A percentile compares a stretch with the other conserved stretches of the same genome.
phyloP scores from a whole-genome alignment of 2,329 filamentous ascomycete genomes.

The Hortaea sp. region DNA sequence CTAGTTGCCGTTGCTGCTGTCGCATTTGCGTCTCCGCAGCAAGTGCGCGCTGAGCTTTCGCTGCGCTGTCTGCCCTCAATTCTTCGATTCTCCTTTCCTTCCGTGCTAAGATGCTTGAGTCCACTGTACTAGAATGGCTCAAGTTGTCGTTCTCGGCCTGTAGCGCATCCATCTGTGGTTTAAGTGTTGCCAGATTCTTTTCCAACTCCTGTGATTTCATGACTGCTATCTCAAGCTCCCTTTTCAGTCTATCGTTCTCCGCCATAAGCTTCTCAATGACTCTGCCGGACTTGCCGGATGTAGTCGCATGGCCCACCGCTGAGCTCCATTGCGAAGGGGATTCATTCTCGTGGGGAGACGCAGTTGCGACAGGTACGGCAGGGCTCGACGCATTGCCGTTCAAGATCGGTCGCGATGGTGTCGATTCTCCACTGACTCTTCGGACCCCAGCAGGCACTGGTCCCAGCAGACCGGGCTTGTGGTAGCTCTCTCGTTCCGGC shows the following conservation, averaged over 20 bases:
- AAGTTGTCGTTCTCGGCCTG: conserved; percentile 59
- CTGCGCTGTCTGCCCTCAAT: conserved; percentile 52
- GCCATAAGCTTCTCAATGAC: conserved; percentile 74
- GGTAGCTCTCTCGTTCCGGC: conserved; percentile 3
- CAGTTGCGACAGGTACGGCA: neutral
- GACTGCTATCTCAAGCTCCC: conserved; percentile 45
- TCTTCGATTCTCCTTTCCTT: conserved; percentile 68
- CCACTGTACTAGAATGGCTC: conserved; percentile 59
- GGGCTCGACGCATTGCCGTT: conserved; percentile 2
- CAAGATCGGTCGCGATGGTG: conserved; percentile 5
- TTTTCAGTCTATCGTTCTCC: conserved; percentile 67
- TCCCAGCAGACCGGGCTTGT: conserved; percentile 6
- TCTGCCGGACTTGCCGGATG: conserved; percentile 60
- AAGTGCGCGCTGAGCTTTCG: conserved; percentile 52
- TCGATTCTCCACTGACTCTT: conserved; percentile 6
- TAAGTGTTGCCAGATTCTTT: conserved; percentile 55
- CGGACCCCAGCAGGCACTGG: conserved; percentile 9
- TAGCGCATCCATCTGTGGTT: conserved; percentile 62
- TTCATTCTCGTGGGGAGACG: conserved; percentile 8
- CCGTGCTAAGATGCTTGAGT: conserved; percentile 58
- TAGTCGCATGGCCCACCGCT: conserved; percentile 57
- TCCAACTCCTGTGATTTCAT: conserved; percentile 57
- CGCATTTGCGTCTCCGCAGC: conserved; percentile 5
- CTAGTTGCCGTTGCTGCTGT: conserved; percentile 37
- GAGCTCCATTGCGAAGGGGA: conserved; percentile 46